A percentile compares a stretch with the other conserved stretches of the same genome.
phyloP scores from a whole-genome alignment of 2,329 filamentous ascomycete species.

The Hirsutella minnesotensis region DNA sequence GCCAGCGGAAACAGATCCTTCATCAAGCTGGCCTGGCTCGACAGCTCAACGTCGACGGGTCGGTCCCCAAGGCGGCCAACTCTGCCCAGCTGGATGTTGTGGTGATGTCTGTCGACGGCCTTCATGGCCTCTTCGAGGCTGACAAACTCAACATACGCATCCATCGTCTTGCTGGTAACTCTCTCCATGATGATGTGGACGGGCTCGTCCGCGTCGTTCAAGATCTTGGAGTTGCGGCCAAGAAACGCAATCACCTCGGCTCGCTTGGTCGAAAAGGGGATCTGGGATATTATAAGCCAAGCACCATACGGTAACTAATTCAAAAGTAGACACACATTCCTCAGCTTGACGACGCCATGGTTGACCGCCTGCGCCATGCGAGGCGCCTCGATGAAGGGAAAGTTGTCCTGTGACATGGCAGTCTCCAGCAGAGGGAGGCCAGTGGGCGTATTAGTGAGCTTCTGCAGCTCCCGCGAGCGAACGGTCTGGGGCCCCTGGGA shows the following conservation, averaged over 20 bases:
- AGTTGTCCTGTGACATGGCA: conserved; percentile 26
- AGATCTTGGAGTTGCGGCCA: conserved; percentile 42
- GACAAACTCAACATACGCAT: conserved; percentile 47
- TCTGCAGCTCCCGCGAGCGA: conserved; percentile 25
- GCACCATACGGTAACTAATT: background rate
- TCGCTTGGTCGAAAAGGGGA: conserved; percentile 41
- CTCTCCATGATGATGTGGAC: conserved; percentile 55
- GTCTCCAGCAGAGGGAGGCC: conserved; percentile 21
- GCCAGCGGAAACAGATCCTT: conserved; percentile 49
- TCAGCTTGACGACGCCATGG: conserved; percentile 35
- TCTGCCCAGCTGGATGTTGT: conserved; percentile 25
- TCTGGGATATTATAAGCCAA: conserved; percentile 25
- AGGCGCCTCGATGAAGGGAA: conserved; percentile 34
- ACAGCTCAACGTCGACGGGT: conserved; percentile 43
- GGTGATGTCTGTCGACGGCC: conserved; percentile 36
- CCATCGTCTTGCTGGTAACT: conserved; percentile 49
- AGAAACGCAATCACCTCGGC: conserved; percentile 47
- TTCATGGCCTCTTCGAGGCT: conserved; percentile 39
- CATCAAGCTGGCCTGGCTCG: conserved; percentile 46
- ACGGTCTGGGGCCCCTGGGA: background rate
- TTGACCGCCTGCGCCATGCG: conserved; percentile 16
- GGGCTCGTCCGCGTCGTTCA: conserved; percentile 41
- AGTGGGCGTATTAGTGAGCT: conserved; percentile 19
- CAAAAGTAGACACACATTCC: conserved; percentile 29
- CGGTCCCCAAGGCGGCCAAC: conserved; percentile 43